These are phyloP conservation scores for Rhizopogon vulgaris DNA, from an alignment of 768 basidiomycete genomes.

Conservation along the genomic window DNA sequence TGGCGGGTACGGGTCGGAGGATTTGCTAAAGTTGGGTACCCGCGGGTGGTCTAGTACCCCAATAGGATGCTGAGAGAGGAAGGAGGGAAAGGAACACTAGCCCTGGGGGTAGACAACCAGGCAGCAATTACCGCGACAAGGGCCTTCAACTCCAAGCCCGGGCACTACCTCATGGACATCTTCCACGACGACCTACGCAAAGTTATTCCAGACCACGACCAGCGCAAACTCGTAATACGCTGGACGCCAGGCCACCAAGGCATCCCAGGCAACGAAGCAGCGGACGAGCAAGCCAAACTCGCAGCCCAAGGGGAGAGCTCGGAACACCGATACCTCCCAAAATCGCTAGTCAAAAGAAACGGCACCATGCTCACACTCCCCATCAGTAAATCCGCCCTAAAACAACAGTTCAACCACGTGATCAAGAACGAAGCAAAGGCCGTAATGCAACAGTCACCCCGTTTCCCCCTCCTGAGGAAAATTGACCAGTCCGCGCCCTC, in stretches of 20 bases:
- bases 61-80: constrained; percentile 12
- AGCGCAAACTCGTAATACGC: neutral
- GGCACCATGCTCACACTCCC: neutral
- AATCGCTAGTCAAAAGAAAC: neutral
- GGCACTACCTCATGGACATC: constrained; percentile 4
- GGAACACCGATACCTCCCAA: neutral
- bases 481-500: too few species aligned
- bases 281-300: neutral
- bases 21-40: too few species aligned
- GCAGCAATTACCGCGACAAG: constrained; percentile 6
- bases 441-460: too few species aligned
- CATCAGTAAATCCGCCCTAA: neutral
- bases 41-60: neutral
- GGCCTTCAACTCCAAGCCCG: neutral
- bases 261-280: neutral
- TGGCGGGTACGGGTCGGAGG: neutral
- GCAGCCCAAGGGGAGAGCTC: too few species aligned
- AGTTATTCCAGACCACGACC: neutral
- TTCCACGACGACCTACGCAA: neutral
- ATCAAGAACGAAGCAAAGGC: too few species aligned
- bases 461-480: too few species aligned
- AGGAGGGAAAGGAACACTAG: neutral
- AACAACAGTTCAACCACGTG: neutral
- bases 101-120: constrained; percentile 3
- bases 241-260: neutral